phyloP scores from a whole-genome alignment of 2,329 filamentous ascomycete genomes.

The Trichophyton verrucosum region DNA sequence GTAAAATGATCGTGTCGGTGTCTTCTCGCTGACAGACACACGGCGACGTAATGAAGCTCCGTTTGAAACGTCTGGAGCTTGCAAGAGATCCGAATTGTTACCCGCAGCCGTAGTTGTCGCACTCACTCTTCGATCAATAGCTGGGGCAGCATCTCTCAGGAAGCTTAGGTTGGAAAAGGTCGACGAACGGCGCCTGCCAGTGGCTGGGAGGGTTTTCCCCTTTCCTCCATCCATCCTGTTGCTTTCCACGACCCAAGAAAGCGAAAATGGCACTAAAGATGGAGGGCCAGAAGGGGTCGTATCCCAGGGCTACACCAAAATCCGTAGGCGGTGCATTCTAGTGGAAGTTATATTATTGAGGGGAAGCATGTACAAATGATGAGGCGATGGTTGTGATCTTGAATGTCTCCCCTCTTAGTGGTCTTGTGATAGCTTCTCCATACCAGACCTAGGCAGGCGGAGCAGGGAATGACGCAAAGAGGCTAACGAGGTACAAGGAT shows the following conservation, averaged over 20 bases:
- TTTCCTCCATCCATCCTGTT: not conserved
- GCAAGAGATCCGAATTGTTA: not conserved
- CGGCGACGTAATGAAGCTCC: constrained; percentile 4
- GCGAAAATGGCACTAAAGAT: not conserved
- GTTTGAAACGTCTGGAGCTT: not conserved
- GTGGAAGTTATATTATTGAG: not conserved
- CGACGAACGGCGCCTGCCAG: not conserved
- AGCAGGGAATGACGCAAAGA: constrained; percentile 2
- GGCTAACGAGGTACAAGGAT: not conserved
- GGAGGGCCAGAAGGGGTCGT: not conserved
- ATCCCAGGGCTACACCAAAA: not conserved
- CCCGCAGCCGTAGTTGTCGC: not conserved
- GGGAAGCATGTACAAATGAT: not conserved
- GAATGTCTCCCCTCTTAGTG: not conserved
- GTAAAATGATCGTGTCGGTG: constrained; percentile 34
- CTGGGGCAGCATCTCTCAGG: not conserved
- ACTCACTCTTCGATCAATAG: not conserved
- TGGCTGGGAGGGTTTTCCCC: not conserved
- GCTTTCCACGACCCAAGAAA: not conserved
- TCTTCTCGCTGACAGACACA: constrained; percentile 23
- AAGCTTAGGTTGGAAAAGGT: not conserved
- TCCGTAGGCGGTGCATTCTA: not conserved
- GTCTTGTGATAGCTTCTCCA: constrained; percentile 1
- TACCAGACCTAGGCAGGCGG: not conserved
- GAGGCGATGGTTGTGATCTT: not conserved